Evolutionary conservation across 306 rosid species (phyloP), one percentile per base, ranked within the genome.

Genomic region (Quillaja saponaria): DNA sequence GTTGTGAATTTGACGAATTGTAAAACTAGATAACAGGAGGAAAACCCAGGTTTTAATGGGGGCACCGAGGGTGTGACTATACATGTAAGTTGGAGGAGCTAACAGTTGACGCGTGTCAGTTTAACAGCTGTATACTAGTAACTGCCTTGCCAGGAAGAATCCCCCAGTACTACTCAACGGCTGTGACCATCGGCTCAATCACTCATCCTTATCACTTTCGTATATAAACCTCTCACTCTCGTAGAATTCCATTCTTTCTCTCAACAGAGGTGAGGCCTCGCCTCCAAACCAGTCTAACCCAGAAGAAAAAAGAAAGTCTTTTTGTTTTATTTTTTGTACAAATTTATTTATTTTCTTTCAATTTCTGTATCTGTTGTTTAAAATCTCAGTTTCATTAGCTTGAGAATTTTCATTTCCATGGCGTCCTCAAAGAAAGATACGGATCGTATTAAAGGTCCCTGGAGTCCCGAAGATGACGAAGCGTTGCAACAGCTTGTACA

Each of bases 391-490:
- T n/a, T n/a, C n/a, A n/a, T n/a, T n/a, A n/a, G n/a, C n/a, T n/a
- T n/a, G n/a, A n/a, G n/a, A n/a, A n/a, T n/a, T n/a, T n/a, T n/a
- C n/a, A n/a, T n/a, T 55, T 45, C 25, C 28, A 64, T 49, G 64
- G 81, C 80, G 39, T 76, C 84, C 6, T 6, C 74, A 7, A 71
- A 57, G 69, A 78, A 58, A 40, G 76, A 76, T 4, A 12, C 62
- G 62, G 95, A 84, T 79, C 89, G 96, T 61, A 86, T 86, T 20
- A 90, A 82, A 68, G 96, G 96, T 1, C 90, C 96, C 8, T 90
- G 96, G 96, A 84, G 95, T 48, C 96, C 87, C 3, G 95, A 86
- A 20, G 96, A 90, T 20, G 96, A 90, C 42, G 89, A 86, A 37
- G 73, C 84, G 33, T 65, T 90, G 6, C 74, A 69, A 63, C 78